Evolutionary conservation across 192 early-diverging fungal genomes (phyloP), one percentile per base, ranked within the genome.

Genomic region (Linnemannia hyalina): DNA sequence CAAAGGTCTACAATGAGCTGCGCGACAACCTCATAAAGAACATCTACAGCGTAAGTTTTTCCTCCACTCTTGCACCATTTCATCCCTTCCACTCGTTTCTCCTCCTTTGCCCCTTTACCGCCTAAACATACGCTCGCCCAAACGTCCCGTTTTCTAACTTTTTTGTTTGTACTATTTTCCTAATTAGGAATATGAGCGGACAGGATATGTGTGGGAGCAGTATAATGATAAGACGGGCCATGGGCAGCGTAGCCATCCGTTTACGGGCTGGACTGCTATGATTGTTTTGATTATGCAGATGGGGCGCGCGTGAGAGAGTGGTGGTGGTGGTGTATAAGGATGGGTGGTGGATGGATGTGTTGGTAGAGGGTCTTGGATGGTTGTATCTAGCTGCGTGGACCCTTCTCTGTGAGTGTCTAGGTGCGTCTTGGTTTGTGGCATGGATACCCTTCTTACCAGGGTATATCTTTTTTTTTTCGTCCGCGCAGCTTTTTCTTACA

Each of bases 231-330:
- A 88, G 63, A 93, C 91, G 42, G 98, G 98, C 40, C 70, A 90
- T 46, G 96, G 97, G 0, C 88, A 92, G 77, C 90, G 96, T 65
- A 96, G 95, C 71, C 98, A 97, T 91, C 98, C 98, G 57, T 99
- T 99, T 80, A 98, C 97, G 20, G 98, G 98, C 10, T 99, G 98
- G 98, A 97, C 96, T 0, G 90, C 95, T 55, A 90, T 97, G 71
- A 90, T 97, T 18, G 85, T 95, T 18, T 86, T 95, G 35, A 95
- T 97, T 44, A 98, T 99, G 96, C 79, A 86, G 52, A 81, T 86
- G 79, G 84, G 84, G 7, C 70, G 68, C 42, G 84, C 77, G 16
- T 35, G 49, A 32, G 29, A 40, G 38, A 1, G 6, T 4, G 38
- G 97, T 98, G 96, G 71, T 77, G 47, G 77, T 85, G 78, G 78